Conservation (phyloP, 306 rosid species). For the Quercus robur region DNA sequence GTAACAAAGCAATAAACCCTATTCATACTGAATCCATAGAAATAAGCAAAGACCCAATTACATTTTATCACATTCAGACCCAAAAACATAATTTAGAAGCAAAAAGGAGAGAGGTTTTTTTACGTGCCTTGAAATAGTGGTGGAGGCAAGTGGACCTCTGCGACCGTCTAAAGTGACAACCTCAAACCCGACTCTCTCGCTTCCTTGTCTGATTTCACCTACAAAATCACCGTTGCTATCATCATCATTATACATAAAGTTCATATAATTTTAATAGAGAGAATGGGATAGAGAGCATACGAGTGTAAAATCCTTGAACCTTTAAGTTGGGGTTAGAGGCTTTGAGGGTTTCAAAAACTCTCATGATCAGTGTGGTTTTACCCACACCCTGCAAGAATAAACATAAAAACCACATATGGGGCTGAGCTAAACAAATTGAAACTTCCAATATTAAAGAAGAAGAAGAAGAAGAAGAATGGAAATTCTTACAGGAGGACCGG, state of each 20-base stretch:
- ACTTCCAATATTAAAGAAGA: too few species aligned
- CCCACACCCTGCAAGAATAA: conserved; percentile 61
- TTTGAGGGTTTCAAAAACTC: conserved; percentile 55
- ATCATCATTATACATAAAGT: neutral
- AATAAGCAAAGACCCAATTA: too few species aligned
- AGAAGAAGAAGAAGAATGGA: neutral
- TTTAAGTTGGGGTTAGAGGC: conserved; percentile 55
- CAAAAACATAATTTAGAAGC: neutral
- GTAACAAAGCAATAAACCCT: too few species aligned
- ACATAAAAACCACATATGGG: neutral
- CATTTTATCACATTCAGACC: neutral
- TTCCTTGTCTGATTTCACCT: conserved; percentile 66
- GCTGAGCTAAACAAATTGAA: neutral
- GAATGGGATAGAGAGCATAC: conserved; percentile 27
- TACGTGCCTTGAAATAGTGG: conserved; percentile 45
- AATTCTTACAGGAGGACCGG: conserved; percentile 66
- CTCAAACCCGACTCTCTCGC: conserved; percentile 69
- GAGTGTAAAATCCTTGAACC: conserved; percentile 78
- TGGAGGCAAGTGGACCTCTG: conserved; percentile 60
- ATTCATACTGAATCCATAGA: too few species aligned
- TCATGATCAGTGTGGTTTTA: conserved; percentile 63
- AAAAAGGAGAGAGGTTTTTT: neutral
- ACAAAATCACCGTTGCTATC: conserved; percentile 3
- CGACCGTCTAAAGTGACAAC: conserved; percentile 81
- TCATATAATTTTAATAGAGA: neutral